Conservation (phyloP, 129 eudicot species). For the Artemisia tridentata region DNA sequence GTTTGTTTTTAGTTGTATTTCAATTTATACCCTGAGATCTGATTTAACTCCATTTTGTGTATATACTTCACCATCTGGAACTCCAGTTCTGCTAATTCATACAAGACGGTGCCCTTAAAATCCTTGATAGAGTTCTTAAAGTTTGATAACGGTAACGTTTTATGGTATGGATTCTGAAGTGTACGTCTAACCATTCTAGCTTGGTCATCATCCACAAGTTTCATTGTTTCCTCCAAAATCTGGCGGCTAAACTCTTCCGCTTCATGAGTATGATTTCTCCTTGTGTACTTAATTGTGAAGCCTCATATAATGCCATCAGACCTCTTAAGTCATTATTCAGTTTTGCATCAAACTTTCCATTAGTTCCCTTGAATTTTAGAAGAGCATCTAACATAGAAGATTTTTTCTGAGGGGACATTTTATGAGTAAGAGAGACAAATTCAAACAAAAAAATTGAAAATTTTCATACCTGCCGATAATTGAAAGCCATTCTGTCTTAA, state of each 20-base stretch:
- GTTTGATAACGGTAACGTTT: slow-evolving; percentile 24
- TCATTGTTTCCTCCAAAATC: slow-evolving; percentile 16
- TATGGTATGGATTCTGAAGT: slow-evolving; percentile 38
- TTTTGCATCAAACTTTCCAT: slow-evolving; percentile 15
- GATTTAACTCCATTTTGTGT: too few species aligned
- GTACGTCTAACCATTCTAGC: slow-evolving; percentile 15
- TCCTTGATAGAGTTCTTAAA: slow-evolving; percentile 7
- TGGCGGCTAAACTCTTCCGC: slow-evolving; percentile 12
- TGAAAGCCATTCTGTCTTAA: slow-evolving; percentile 51
- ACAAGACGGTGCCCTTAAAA: too few species aligned
- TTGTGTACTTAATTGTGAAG: slow-evolving; percentile 30
- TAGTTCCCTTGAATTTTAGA: slow-evolving; percentile 19
- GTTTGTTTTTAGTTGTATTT: too few species aligned
- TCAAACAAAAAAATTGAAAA: not conserved
- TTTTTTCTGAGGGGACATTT: not conserved
- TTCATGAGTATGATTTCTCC: slow-evolving; percentile 35
- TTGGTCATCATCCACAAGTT: slow-evolving; percentile 4
- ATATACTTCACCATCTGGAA: too few species aligned
- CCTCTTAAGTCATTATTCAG: slow-evolving; percentile 1
- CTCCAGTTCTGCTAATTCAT: too few species aligned
- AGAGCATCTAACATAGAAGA: not conserved
- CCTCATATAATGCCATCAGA: slow-evolving; percentile 35
- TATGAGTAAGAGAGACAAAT: not conserved
- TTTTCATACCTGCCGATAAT: slow-evolving; percentile 35
- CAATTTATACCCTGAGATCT: too few species aligned